Evolutionary conservation across 2,329 filamentous ascomycete genomes (phyloP).

Genomic region (Aspergillaceae sp.): DNA sequence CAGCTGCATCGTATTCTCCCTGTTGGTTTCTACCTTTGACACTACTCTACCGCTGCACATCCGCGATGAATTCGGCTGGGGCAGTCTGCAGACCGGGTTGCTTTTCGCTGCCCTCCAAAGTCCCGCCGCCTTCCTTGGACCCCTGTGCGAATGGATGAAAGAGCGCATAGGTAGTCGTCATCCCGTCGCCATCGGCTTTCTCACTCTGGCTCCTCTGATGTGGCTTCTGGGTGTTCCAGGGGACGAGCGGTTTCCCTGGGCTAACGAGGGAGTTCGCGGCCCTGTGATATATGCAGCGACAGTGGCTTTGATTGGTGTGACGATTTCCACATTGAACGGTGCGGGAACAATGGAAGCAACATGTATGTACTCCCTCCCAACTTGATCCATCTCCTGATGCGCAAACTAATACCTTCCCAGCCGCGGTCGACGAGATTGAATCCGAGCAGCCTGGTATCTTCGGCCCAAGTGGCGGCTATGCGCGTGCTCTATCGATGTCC

Average conservation of each 20-base stretch:
- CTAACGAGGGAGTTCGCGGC: constrained; percentile 9
- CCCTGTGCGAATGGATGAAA: constrained; percentile 45
- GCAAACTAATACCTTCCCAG: constrained; percentile 1
- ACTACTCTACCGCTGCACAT: constrained; percentile 50
- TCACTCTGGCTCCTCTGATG: constrained; percentile 14
- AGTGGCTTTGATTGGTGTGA: constrained; percentile 13
- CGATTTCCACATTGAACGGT: constrained; percentile 19
- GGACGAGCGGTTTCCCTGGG: constrained; percentile 19
- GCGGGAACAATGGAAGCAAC: constrained; percentile 22
- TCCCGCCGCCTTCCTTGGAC: constrained; percentile 50
- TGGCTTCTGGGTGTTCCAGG: constrained; percentile 23
- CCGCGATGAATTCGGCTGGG: constrained; percentile 45
- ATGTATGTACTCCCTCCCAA: constrained; percentile 11
- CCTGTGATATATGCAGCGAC: constrained; percentile 15
- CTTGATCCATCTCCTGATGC: too few species aligned
- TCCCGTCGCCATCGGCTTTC: constrained; percentile 17
- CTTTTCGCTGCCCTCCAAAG: constrained; percentile 51
- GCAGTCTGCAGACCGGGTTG: constrained; percentile 46
- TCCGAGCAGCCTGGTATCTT: constrained; percentile 15
- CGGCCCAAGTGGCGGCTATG: constrained; percentile 19
- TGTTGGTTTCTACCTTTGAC: constrained; percentile 48
- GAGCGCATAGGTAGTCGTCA: constrained; percentile 17
- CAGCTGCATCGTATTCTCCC: constrained; percentile 39
- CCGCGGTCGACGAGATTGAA: constrained; percentile 16
- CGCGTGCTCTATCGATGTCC: constrained; percentile 14